A percentile compares a stretch with the other conserved stretches of the same genome.
These are phyloP conservation scores for Yarrowia alimentaria DNA, from an alignment of 805 yeast genomes.

Conservation along the genomic window DNA sequence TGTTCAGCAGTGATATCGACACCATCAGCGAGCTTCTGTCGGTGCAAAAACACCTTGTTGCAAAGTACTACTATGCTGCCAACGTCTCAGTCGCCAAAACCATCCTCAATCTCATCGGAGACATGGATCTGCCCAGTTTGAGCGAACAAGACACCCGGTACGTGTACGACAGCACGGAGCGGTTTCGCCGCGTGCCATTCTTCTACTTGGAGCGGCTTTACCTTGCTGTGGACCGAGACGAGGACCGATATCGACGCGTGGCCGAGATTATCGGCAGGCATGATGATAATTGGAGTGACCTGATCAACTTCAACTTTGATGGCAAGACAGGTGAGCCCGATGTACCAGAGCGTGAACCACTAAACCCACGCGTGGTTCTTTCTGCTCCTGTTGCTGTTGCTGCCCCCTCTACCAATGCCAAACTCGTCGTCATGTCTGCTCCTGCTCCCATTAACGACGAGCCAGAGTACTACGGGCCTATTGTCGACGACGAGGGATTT, in stretches of 20 bases:
- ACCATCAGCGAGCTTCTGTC: neutral
- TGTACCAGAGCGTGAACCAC: no score
- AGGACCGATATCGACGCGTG: neutral
- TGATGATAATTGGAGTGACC: conserved; percentile 13
- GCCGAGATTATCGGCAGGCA: conserved; percentile 5
- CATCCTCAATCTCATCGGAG: conserved; percentile 1
- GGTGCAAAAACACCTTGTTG: conserved; percentile 6
- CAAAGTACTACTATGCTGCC: conserved; percentile 22
- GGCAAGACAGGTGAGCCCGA: no score
- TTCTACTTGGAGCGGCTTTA: conserved; percentile 5
- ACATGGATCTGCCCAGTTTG: neutral
- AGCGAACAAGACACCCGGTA: conserved; percentile 5
- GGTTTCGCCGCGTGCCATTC: conserved; percentile 6
- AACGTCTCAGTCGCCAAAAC: conserved; percentile 16
- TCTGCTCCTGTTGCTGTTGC: conserved; percentile 11
- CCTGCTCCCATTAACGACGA: no score
- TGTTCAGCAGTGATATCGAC: conserved; percentile 11
- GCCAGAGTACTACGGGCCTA: neutral
- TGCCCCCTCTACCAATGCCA: neutral
- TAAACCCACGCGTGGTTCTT: no score
- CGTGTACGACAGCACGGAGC: neutral
- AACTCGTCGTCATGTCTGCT: neutral
- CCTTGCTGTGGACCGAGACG: conserved; percentile 8
- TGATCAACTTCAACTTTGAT: conserved; percentile 10
- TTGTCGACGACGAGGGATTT: conserved; percentile 7